Conservation (phyloP, 2,329 filamentous ascomycete species). For the Neoscytalidium dimidiatum region DNA sequence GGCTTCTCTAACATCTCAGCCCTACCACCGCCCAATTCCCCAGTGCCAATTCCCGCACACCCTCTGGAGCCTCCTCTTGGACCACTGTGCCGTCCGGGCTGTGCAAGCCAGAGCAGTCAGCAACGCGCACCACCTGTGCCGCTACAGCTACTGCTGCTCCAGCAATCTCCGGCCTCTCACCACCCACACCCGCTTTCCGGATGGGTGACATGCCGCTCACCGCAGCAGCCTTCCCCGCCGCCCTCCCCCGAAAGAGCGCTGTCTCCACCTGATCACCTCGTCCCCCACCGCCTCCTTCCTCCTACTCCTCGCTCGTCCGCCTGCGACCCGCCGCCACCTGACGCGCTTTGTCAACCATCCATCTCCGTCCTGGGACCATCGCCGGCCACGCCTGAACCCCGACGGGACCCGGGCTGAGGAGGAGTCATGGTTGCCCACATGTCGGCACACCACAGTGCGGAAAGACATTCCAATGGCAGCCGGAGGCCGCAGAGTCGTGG, state of each 20-base stretch:
- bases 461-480: constrained; percentile 16
- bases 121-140: neutral
- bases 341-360: neutral
- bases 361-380: neutral
- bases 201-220: constrained; percentile 20
- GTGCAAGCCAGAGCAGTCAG: neutral
- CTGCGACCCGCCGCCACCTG: neutral
- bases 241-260: neutral
- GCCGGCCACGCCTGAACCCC: neutral
- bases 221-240: constrained; percentile 11
- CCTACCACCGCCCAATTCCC: constrained; percentile 18
- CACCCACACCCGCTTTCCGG: constrained; percentile 16
- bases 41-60: neutral
- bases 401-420: neutral
- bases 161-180: constrained; percentile 12
- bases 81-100: constrained; percentile 10
- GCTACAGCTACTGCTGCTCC: neutral
- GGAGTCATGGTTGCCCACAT: constrained; percentile 16
- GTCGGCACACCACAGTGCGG: constrained; percentile 12
- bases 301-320: neutral
- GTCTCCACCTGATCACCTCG: neutral
- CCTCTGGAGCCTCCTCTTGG: neutral
- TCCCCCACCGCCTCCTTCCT: neutral
- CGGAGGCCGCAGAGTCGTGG: constrained; percentile 17
- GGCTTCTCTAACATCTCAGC: constrained; percentile 17